Conservation (phyloP, 164 flowering plant species). For the Aristolochia californica region DNA sequence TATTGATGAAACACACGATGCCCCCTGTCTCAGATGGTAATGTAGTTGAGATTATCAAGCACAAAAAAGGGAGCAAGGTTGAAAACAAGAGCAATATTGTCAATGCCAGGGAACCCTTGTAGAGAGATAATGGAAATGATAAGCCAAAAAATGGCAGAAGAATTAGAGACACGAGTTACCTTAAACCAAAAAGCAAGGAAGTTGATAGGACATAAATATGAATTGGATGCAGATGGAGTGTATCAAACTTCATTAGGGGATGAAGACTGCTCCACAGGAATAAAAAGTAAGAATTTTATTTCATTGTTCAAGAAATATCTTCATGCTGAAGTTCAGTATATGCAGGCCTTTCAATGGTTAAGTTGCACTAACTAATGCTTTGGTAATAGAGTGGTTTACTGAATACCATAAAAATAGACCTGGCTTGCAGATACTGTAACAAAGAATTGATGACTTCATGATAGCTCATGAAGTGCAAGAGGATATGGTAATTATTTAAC, state of each 20-base stretch:
- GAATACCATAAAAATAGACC: constrained; percentile 70
- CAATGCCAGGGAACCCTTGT: not conserved
- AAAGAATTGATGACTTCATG: constrained; percentile 74
- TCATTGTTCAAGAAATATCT: too few relatives aligned
- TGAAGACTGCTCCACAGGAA: constrained; percentile 71
- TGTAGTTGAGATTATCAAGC: not conserved
- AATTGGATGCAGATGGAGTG: constrained; percentile 30
- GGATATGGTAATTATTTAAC: constrained; percentile 45
- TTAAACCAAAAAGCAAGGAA: too few relatives aligned
- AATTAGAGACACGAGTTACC: constrained; percentile 29
- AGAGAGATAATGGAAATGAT: constrained; percentile 15
- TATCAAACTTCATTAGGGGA: constrained; percentile 65
- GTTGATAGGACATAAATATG: too few relatives aligned
- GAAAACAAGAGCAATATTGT: not conserved
- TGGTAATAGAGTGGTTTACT: constrained; percentile 56
- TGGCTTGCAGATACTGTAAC: constrained; percentile 56
- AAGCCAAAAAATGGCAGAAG: constrained; percentile 30
- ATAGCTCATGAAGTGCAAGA: constrained; percentile 49
- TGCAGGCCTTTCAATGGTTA: too few relatives aligned
- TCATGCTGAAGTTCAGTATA: too few relatives aligned
- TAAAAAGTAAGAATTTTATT: constrained; percentile 51
- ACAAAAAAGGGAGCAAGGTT: not conserved
- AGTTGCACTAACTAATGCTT: too few relatives aligned
- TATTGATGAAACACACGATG: too few relatives aligned
- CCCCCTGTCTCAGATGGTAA: too few relatives aligned